phyloP scores from a whole-genome alignment of 2,329 filamentous ascomycete species.

The Sphaerostilbella broomeana region DNA sequence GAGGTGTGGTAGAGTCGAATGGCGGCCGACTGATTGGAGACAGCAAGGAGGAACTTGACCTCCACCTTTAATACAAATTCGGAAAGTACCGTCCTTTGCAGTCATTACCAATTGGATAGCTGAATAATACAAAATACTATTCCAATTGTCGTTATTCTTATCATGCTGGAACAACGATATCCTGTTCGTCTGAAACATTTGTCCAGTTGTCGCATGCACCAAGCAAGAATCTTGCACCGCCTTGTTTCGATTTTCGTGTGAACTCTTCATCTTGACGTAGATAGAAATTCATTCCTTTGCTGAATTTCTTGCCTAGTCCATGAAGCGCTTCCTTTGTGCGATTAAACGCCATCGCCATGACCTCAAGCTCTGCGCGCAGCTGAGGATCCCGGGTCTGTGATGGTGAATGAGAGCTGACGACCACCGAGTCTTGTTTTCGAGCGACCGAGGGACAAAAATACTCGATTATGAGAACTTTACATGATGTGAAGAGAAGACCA shows the following conservation, averaged over 20 bases:
- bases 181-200: slow-evolving; percentile 4
- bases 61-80: too few species aligned
- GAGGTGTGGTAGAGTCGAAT: slow-evolving; percentile 22
- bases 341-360: slow-evolving; percentile 15
- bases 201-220: slow-evolving; percentile 18
- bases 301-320: slow-evolving; percentile 18
- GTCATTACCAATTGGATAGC: too few species aligned
- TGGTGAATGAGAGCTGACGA: background rate
- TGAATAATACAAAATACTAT: too few species aligned
- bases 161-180: slow-evolving; percentile 3
- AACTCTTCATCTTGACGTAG: slow-evolving; percentile 12
- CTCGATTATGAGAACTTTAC: slow-evolving; percentile 17
- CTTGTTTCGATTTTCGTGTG: slow-evolving; percentile 13
- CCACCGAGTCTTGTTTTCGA: background rate
- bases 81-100: background rate
- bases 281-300: slow-evolving; percentile 18
- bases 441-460: slow-evolving; percentile 14
- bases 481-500: slow-evolving; percentile 16
- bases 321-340: slow-evolving; percentile 15
- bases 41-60: slow-evolving; percentile 9
- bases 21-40: slow-evolving; percentile 21
- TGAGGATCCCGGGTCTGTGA: slow-evolving; percentile 11
- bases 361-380: slow-evolving; percentile 18
- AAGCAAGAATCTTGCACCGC: slow-evolving; percentile 16
- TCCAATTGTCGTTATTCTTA: background rate